Base-by-base conservation (phyloP, 768 basidiomycete species). In the Boletus tylopilopsis region DNA sequence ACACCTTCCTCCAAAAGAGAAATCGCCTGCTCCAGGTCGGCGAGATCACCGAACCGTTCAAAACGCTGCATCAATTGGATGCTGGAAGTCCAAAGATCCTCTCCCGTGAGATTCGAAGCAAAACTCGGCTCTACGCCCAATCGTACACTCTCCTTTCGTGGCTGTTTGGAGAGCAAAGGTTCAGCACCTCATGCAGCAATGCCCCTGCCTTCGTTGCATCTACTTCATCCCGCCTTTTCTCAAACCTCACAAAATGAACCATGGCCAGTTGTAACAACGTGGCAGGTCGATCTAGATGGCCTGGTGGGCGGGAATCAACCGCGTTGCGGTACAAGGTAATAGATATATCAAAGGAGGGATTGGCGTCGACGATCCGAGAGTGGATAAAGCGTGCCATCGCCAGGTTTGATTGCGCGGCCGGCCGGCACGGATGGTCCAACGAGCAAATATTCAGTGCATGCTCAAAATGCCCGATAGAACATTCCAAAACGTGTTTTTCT, bases 351-450 rank as follows among this genome's bases (percentile, higher is more conserved):
- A 50, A 30, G 7, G 39, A 35, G 27, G 9, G 2, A 7, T 24
- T 24, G 6, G 24, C 16, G 35, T 19, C 25, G 18, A 33, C 4
- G 18, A 46, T 21, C n/a, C 5, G 37, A 12, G 13, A 44, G 8
- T 3, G n/a, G 10, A 21, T 6, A 29, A 45, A 34, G 6, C n/a
- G 25, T 12, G 23, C 37, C 35, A 33, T 45, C 29, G 49, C 49
- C 23, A 45, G 2, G 7, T 51, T 54, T 34, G 49, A 46, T 7
- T 38, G 39, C 0, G 41, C 49, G 27, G 41, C 49, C 5, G 41
- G 35, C 18, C 19, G 50, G 47, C 49, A 46, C 27, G 53, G 41
- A 32, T 51, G 41, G 12, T 39, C 30, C 19, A 6, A 6, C 1
- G 53, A 24, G 24, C 53, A 54, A 15, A 23, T 8, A 6, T 29